Evolutionary conservation across 2,329 filamentous ascomycete genomes (phyloP).

Genomic region (Cladosporium sp.): DNA sequence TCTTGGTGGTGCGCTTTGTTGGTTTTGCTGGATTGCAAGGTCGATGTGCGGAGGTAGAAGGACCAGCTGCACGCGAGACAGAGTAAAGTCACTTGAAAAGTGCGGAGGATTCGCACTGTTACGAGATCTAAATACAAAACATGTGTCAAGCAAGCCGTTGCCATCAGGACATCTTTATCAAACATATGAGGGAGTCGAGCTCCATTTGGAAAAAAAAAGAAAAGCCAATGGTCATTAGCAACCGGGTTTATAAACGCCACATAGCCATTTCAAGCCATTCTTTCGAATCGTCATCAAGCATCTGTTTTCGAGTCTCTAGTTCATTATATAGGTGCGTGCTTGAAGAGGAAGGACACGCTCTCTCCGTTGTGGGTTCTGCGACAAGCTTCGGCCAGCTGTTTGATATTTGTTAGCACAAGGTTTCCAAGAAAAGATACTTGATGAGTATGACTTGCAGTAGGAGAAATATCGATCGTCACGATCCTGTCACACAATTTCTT

Average conservation of each 20-base stretch:
- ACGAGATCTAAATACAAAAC: too few relatives aligned
- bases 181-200: too few relatives aligned
- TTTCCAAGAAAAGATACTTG: not conserved
- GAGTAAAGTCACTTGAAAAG: too few relatives aligned
- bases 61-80: too few relatives aligned
- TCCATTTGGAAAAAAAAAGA: not conserved
- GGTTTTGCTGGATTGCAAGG: too few relatives aligned
- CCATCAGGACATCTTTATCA: too few relatives aligned
- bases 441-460: constrained; percentile 51
- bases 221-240: not conserved
- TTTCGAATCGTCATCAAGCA: not conserved
- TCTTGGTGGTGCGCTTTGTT: too few relatives aligned
- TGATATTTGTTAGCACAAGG: not conserved
- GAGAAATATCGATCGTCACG: constrained; percentile 86
- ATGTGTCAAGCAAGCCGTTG: too few relatives aligned
- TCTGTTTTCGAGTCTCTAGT: not conserved
- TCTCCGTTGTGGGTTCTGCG: constrained; percentile 66
- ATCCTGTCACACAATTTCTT: constrained; percentile 72
- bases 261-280: not conserved
- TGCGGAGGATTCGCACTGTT: too few relatives aligned
- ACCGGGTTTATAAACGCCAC: constrained; percentile 4
- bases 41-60: too few relatives aligned
- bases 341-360: constrained; percentile 65
- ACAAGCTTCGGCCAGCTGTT: constrained; percentile 62
- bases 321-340: constrained; percentile 50